Base-by-base conservation (phyloP, 768 basidiomycete species). In the Termitomyces sp. region DNA sequence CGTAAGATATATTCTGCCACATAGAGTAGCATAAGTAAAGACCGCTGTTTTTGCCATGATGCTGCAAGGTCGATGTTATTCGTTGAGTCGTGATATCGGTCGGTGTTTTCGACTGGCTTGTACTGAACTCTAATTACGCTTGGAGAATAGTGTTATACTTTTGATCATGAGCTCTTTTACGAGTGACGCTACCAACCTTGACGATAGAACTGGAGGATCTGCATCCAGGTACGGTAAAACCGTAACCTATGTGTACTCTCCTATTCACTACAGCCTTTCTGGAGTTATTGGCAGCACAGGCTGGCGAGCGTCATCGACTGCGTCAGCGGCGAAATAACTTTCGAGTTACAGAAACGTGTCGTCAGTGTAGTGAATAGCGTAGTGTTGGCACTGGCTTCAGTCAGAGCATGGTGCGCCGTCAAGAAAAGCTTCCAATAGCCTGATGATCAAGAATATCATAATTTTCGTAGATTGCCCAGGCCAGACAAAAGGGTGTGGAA, bases 321-420 rank as follows among this genome's bases (percentile, higher is more conserved):
- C 65, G 92, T 93, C 18, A 91, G 85, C 46, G 92, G 91, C 0
- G 87, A 94, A 61, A 72, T 94, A 14, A 90, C 88, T 0, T 61
- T 79, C 49, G 71, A 79, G 55, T 75, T 95, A 32, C 74, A 80
- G 48, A 67, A 76, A 13, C 63, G 77, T 16, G 88, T 94, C 5
- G 67, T 70, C 38, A 63, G 70, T 67, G 75, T 62, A 24, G 43
- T 54, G 8, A 59, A 61, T 45, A 76, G 72, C 7, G 87, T 77
- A 18, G 81, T 90, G 3, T 88, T 11, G 92, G 89, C 0, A 74
- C 86, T 11, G 93, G 94, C 68, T 72, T 74, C 32, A 91, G 83
- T 64, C 74, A 82, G 60, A 82, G 80, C 62, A 92, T 94, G 89
- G 90, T 90, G 60, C 53, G 79, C 65, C 8, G 11, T 49, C 46